Conservation (phyloP, 2,329 filamentous ascomycete genomes). For the Coniosporium tulheliwenetii region DNA sequence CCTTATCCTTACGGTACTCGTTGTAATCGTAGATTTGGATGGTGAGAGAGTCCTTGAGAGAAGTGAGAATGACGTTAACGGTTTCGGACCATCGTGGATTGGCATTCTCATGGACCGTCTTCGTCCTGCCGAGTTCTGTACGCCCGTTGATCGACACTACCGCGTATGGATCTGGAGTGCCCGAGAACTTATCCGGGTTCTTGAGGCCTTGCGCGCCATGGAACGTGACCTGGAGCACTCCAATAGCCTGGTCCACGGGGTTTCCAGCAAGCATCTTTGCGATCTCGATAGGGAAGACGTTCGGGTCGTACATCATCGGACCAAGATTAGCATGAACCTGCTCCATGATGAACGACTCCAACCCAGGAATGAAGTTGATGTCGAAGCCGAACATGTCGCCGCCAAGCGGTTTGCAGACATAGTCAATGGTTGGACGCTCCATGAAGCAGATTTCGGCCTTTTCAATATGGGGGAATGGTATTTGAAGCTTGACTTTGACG, state of each 20-base stretch:
- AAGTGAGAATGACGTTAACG: constrained; percentile 86
- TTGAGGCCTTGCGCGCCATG: constrained; percentile 86
- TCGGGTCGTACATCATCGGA: constrained; percentile 96
- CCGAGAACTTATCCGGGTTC: constrained; percentile 87
- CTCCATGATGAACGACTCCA: constrained; percentile 87
- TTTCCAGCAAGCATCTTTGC: constrained; percentile 95
- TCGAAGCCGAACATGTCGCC: constrained; percentile 94
- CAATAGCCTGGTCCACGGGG: constrained; percentile 87
- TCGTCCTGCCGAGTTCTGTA: constrained; percentile 70
- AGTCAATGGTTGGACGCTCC: constrained; percentile 78
- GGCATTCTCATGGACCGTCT: constrained; percentile 67
- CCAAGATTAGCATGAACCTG: constrained; percentile 87
- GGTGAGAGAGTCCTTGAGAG: constrained; percentile 74
- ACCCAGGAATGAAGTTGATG: constrained; percentile 95
- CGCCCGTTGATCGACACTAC: constrained; percentile 74
- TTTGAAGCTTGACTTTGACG: constrained; percentile 92
- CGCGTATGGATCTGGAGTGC: constrained; percentile 81
- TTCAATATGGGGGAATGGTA: constrained; percentile 90
- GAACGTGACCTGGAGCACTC: constrained; percentile 79
- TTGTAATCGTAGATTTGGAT: constrained; percentile 86
- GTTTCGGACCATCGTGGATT: constrained; percentile 96
- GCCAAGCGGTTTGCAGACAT: constrained; percentile 92
- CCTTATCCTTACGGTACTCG: constrained; percentile 90
- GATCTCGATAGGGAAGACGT: constrained; percentile 96
- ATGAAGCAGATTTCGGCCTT: constrained; percentile 91